A percentile compares a stretch with the other conserved stretches of the same genome.
These are phyloP conservation scores for Stramenopiles sp. DNA, from an alignment of 352 stramenopile genomes.

Conservation along the genomic window DNA sequence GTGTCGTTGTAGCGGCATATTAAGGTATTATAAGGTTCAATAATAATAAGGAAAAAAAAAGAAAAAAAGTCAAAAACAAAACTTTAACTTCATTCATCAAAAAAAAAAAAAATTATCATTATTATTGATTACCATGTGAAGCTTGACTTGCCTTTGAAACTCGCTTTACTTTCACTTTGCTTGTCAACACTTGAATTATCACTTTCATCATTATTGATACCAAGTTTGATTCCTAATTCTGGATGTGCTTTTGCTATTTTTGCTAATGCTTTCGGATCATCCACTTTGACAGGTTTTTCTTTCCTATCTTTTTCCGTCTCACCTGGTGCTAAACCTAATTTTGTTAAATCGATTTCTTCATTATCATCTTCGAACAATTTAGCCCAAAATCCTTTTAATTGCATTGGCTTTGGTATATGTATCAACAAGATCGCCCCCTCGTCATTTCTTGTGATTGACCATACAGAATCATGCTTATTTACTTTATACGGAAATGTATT, in stretches of 20 bases:
- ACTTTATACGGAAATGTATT: not conserved
- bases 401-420: not conserved
- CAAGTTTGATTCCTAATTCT: not conserved
- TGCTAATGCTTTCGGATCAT: not conserved
- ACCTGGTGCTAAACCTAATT: not conserved
- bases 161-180: not conserved
- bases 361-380: not conserved
- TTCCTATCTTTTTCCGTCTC: not conserved
- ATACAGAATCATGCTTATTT: not conserved
- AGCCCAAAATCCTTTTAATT: not conserved
- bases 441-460: not conserved
- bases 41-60: too few species aligned
- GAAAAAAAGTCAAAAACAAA: too few species aligned
- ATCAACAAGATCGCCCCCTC: not conserved
- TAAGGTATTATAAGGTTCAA: too few species aligned
- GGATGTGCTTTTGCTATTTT: not conserved
- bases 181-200: too few species aligned
- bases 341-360: not conserved
- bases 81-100: too few species aligned
- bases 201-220: too few species aligned
- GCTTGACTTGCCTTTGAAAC: not conserved
- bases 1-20: too few species aligned
- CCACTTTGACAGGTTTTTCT: not conserved
- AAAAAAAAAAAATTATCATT: too few species aligned
- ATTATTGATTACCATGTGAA: not conserved